phyloP scores from a whole-genome alignment of 2,329 filamentous ascomycete species.

The Claviceps africana region DNA sequence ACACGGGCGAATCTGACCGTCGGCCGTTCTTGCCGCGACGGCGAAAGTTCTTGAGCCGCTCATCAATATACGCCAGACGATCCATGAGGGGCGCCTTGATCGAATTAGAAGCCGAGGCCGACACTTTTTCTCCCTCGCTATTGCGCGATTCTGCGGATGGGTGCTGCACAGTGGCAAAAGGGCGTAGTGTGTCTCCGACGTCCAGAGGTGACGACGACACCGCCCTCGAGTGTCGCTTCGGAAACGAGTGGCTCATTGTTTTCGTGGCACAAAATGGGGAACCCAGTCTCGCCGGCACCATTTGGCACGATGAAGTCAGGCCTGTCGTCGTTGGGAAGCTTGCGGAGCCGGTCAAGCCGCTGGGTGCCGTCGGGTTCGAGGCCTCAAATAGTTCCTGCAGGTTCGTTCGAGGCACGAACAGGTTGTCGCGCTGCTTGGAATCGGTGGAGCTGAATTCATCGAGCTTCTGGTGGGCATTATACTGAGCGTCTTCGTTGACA shows the following conservation, averaged over 20 bases:
- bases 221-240: constrained; percentile 39
- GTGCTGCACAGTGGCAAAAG: constrained; percentile 42
- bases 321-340: constrained; percentile 3
- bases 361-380: constrained; percentile 9
- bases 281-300: constrained; percentile 35
- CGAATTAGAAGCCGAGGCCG: constrained; percentile 9
- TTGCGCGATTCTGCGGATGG: constrained; percentile 22
- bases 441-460: constrained; percentile 22
- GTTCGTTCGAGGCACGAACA: constrained; percentile 28
- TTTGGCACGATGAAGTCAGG: constrained; percentile 14
- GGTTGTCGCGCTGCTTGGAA: constrained; percentile 20
- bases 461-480: constrained; percentile 8
- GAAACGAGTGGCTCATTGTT: constrained; percentile 43
- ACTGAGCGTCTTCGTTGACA: constrained; percentile 11
- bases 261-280: constrained; percentile 40
- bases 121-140: not conserved
- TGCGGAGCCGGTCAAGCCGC: not conserved
- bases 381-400: constrained; percentile 27
- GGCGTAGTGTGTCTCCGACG: constrained; percentile 30
- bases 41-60: constrained; percentile 41
- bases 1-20: constrained; percentile 37
- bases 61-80: constrained; percentile 43
- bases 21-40: constrained; percentile 26
- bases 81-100: constrained; percentile 32
- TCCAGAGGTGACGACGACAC: constrained; percentile 27